Conservation (phyloP, 1,284 basidiomycete species). For the Crepidotus sp. region DNA sequence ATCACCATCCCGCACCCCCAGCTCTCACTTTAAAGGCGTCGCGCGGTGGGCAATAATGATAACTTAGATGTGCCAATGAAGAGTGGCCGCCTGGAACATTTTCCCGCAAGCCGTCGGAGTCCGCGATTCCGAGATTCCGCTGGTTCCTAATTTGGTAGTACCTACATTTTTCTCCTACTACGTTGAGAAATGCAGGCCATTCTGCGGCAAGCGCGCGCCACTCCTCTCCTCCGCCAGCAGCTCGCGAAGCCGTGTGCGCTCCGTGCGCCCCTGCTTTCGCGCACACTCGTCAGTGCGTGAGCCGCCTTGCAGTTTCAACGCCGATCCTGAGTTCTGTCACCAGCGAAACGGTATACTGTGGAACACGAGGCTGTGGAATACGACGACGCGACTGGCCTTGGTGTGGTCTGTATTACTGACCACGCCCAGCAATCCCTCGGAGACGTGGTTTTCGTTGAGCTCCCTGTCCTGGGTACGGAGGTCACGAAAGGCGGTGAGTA, state of each 20-base stretch:
- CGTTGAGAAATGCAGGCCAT: constrained; percentile 29
- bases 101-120: no score
- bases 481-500: constrained; percentile 73
- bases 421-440: constrained; percentile 91
- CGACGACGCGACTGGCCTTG: constrained; percentile 75
- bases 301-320: background rate
- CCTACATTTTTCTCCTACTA: background rate
- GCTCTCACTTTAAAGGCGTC: constrained; percentile 11
- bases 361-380: constrained; percentile 89
- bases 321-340: constrained; percentile 1
- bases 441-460: constrained; percentile 97
- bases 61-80: background rate
- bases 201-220: constrained; percentile 24
- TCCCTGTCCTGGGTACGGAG: constrained; percentile 64
- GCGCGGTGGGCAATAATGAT: constrained; percentile 1
- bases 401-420: constrained; percentile 85
- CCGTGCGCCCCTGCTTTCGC: constrained; percentile 20
- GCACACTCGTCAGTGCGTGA: constrained; percentile 41
- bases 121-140: no score
- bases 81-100: background rate
- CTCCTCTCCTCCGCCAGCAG: constrained; percentile 12
- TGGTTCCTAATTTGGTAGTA: constrained; percentile 5
- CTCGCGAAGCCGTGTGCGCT: constrained; percentile 10
- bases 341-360: constrained; percentile 77
- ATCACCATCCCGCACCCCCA: constrained; percentile 20